Conservation (phyloP, 495 filamentous ascomycete species). For the Bryoglossum gracile region DNA sequence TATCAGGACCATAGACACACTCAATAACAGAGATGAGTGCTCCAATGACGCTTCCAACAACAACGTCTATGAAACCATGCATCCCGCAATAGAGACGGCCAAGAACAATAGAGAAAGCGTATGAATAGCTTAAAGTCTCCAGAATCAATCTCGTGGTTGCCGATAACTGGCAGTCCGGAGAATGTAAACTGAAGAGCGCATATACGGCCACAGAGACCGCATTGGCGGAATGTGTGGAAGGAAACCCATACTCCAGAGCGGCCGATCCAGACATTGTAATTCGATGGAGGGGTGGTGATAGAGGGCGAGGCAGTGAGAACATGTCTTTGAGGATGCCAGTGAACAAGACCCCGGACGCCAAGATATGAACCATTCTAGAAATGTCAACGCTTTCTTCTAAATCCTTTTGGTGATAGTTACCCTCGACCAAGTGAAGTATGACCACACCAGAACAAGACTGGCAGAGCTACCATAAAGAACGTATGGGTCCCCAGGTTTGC, state of each 20-base stretch:
- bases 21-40: conserved; percentile 54
- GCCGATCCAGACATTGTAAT: conserved; percentile 96
- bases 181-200: conserved; percentile 57
- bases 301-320: conserved; percentile 85
- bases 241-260: conserved; percentile 93
- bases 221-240: conserved; percentile 94
- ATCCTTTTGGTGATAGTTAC: conserved; percentile 39
- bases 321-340: conserved; percentile 93
- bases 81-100: conserved; percentile 95
- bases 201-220: conserved; percentile 92
- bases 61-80: conserved; percentile 92
- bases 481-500: conserved; percentile 98
- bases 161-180: conserved; percentile 45
- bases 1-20: conserved; percentile 56
- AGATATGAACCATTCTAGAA: conserved; percentile 72
- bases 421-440: conserved; percentile 72
- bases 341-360: conserved; percentile 85
- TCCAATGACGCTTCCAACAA: conserved; percentile 66
- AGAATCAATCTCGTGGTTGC: conserved; percentile 47
- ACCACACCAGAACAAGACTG: conserved; percentile 94
- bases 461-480: conserved; percentile 92
- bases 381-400: conserved; percentile 2
- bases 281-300: conserved; percentile 86
- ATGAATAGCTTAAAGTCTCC: conserved; percentile 65
- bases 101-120: conserved; percentile 81